Base-by-base conservation (phyloP, 192 early-diverging fungal genomes). In the Coemansia sp. region DNA sequence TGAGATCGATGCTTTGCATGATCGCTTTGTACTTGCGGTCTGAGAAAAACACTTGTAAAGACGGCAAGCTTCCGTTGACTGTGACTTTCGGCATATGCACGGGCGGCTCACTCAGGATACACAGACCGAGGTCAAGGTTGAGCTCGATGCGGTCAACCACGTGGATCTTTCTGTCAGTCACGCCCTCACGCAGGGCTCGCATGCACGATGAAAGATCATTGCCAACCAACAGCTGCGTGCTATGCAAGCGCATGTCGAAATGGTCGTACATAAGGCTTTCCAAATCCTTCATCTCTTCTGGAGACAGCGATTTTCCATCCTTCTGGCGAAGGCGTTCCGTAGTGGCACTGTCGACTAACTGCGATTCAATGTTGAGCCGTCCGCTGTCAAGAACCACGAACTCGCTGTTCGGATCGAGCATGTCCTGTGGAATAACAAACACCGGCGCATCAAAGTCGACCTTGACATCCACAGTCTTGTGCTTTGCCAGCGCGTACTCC, bases 401-500 rank as follows among this genome's bases (percentile, higher is more conserved):
- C 55, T 85, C 74, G 18, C 90, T 72, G 49, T 88, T 74, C 34
- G 74, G 68, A 33, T 79, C 71, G 6, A 78, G 72, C 30, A 79
- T 85, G 70, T 86, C 81, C 64, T 91, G 87, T 1, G 95, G 95
- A 25, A 99, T 84, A 18, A 97, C 84, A 82, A 99, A 88, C 46
- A 98, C 91, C 2, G 97, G 97, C 4, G 97, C 97, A 67, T 96
- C 93, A 77, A 96, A 88, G 63, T 99, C 96, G n/a, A 99, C 86
- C 45, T 91, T 87, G 10, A 98, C 76, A 77, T 96, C 94, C 2
- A 95, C 66, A 2, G 94, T 94, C 55, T 91, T 95, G 78, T 97
- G 94, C 66, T 92, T 86, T 42, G 89, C 90, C 58, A 99, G 68
- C 4, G 93, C 93, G 77, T 87, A 91, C 63, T 92, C 88, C 2